Evolutionary conservation across 352 stramenopile species (phyloP).

Genomic region (Globisporangium spiculum): DNA sequence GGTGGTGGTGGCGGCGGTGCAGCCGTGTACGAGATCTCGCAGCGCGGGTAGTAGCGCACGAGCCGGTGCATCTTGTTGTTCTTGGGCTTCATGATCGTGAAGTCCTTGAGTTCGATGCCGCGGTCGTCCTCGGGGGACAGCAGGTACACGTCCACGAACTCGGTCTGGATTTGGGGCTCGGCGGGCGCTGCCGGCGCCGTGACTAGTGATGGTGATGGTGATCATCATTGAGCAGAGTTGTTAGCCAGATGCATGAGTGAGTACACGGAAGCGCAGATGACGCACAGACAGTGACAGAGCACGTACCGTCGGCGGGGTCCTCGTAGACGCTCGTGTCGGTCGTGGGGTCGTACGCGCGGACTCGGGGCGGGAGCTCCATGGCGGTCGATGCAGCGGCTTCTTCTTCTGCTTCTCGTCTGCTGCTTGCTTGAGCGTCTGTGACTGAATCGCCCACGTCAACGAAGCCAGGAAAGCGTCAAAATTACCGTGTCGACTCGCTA

Average conservation of each 20-base stretch:
- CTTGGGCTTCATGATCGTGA: constrained; percentile 83
- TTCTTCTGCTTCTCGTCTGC: not conserved
- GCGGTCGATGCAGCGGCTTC: not conserved
- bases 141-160: constrained; percentile 75
- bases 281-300: not conserved
- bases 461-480: not conserved
- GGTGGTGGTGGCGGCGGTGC: constrained; percentile 40
- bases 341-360: constrained; percentile 17
- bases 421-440: not conserved
- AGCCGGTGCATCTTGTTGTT: constrained; percentile 77
- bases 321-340: constrained; percentile 13
- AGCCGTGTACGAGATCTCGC: constrained; percentile 70
- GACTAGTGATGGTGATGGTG: not conserved
- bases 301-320: constrained; percentile 15
- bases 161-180: constrained; percentile 26
- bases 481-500: not conserved
- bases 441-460: constrained; percentile 3
- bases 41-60: constrained; percentile 59
- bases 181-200: not conserved
- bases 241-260: constrained; percentile 1
- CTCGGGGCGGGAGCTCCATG: constrained; percentile 10
- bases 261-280: not conserved
- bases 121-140: constrained; percentile 59
- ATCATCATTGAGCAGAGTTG: constrained; percentile 15
- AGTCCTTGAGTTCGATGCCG: constrained; percentile 69